A percentile compares a stretch with the other conserved stretches of the same genome.
Conservation (phyloP, 2,329 filamentous ascomycete genomes). For the Plenodomus tracheiphilus region DNA sequence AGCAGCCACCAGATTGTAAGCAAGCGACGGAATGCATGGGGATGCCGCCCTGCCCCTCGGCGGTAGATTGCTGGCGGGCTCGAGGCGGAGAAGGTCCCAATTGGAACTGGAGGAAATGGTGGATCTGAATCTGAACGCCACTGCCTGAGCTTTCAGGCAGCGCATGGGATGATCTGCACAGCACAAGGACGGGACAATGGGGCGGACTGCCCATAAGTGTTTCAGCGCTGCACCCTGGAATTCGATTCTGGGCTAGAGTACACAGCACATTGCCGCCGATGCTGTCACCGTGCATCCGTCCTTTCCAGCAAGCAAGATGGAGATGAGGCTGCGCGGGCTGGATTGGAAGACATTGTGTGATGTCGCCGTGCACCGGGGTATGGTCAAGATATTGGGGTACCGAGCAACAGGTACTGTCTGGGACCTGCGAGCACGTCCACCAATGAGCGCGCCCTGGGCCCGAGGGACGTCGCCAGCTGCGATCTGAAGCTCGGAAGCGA, state of each 20-base stretch:
- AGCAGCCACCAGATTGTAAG: slow-evolving; percentile 11
- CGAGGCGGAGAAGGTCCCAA: slow-evolving; percentile 3
- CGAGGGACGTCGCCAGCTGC: slow-evolving; percentile 6
- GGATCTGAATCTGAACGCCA: slow-evolving; percentile 12
- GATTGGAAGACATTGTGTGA: slow-evolving; percentile 13
- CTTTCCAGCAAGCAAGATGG: slow-evolving; percentile 8
- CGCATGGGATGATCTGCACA: slow-evolving; percentile 16
- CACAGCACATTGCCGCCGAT: slow-evolving; percentile 1
- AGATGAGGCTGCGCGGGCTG: slow-evolving; percentile 4
- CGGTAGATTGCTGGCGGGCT: not conserved
- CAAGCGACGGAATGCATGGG: not conserved
- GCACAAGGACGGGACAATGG: slow-evolving; percentile 2
- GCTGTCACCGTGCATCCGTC: slow-evolving; percentile 14
- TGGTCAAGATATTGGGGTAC: slow-evolving; percentile 19
- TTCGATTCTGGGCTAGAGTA: not conserved
- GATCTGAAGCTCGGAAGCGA: slow-evolving; percentile 10
- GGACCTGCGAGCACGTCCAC: slow-evolving; percentile 12
- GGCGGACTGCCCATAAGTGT: slow-evolving; percentile 8
- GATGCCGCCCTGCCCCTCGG: not conserved
- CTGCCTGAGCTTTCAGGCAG: slow-evolving; percentile 11
- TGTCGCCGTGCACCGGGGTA: slow-evolving; percentile 14
- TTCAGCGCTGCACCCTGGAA: slow-evolving; percentile 15
- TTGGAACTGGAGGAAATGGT: slow-evolving; percentile 6
- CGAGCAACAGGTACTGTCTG: slow-evolving; percentile 22
- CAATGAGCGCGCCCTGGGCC: slow-evolving; percentile 3